Conservation (phyloP, 208 protist species). For the Leishmania tropica region DNA sequence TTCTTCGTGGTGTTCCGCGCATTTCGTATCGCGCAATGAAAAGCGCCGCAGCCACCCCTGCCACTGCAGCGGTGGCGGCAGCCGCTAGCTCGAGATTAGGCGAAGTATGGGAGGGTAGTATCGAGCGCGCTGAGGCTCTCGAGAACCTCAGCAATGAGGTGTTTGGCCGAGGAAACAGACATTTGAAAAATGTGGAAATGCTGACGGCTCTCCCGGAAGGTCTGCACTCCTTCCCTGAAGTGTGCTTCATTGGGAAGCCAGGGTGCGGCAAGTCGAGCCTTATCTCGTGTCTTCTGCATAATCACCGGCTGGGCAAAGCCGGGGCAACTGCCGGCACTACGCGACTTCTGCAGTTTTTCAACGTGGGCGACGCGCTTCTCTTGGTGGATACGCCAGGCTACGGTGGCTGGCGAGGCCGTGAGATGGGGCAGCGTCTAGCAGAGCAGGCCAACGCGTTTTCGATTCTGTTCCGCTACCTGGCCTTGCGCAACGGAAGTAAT, state of each 20-base stretch:
- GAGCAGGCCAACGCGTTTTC: conserved; percentile 76
- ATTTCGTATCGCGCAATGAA: neutral
- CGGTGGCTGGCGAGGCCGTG: conserved; percentile 73
- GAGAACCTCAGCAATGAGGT: conserved; percentile 74
- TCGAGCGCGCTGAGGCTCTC: conserved; percentile 36
- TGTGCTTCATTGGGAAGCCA: conserved; percentile 91
- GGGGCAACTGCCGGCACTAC: conserved; percentile 64
- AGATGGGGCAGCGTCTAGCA: conserved; percentile 36
- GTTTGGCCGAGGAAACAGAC: conserved; percentile 81
- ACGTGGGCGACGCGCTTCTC: conserved; percentile 85
- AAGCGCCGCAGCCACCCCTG: neutral
- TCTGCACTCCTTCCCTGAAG: conserved; percentile 86
- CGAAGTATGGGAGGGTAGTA: neutral
- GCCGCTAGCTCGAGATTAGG: neutral
- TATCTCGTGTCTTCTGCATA: conserved; percentile 82
- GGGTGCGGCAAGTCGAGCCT: conserved; percentile 89
- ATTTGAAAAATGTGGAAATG: conserved; percentile 82
- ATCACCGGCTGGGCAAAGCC: conserved; percentile 62
- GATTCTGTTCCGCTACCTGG: conserved; percentile 86
- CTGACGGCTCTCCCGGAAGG: conserved; percentile 85
- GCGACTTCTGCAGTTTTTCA: conserved; percentile 88
- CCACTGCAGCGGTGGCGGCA: neutral
- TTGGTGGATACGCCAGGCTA: conserved; percentile 91
- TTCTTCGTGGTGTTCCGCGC: neutral
- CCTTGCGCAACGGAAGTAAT: conserved; percentile 72